A percentile compares a stretch with the other conserved stretches of the same genome.
Evolutionary conservation across 305 asterid species (phyloP).

Genomic region (Solanum hybrid): DNA sequence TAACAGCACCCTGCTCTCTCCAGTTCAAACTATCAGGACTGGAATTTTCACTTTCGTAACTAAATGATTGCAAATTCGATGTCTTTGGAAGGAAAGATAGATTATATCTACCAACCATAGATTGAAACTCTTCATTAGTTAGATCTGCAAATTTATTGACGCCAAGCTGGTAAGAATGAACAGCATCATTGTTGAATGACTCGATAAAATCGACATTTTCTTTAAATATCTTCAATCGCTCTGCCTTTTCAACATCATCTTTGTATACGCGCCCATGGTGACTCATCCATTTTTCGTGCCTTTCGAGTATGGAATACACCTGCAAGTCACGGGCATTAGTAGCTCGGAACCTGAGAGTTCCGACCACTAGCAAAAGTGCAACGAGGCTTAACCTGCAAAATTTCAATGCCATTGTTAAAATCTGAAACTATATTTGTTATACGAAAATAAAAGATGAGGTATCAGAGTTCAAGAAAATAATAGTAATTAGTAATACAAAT

Average conservation of each 20-base stretch:
- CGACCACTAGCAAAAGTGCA: constrained; percentile 1
- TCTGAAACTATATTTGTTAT: not conserved
- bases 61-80: constrained; percentile 11
- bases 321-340: constrained; percentile 8
- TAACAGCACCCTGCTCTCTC: constrained; percentile 47
- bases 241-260: constrained; percentile 23
- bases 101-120: constrained; percentile 21
- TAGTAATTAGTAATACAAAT: not conserved
- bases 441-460: not conserved
- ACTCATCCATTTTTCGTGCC: constrained; percentile 24
- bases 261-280: constrained; percentile 17
- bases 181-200: constrained; percentile 12
- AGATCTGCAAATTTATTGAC: constrained; percentile 32
- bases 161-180: constrained; percentile 17
- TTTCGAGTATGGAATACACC: constrained; percentile 14
- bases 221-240: constrained; percentile 18
- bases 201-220: constrained; percentile 26
- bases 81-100: not conserved
- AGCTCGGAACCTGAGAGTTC: constrained; percentile 7
- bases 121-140: constrained; percentile 26
- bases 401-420: not conserved
- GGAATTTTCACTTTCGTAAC: constrained; percentile 21
- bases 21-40: constrained; percentile 32
- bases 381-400: constrained; percentile 1
- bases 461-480: not conserved